Conservation (phyloP, 2,329 filamentous ascomycete species). For the Mariannaea sp. region DNA sequence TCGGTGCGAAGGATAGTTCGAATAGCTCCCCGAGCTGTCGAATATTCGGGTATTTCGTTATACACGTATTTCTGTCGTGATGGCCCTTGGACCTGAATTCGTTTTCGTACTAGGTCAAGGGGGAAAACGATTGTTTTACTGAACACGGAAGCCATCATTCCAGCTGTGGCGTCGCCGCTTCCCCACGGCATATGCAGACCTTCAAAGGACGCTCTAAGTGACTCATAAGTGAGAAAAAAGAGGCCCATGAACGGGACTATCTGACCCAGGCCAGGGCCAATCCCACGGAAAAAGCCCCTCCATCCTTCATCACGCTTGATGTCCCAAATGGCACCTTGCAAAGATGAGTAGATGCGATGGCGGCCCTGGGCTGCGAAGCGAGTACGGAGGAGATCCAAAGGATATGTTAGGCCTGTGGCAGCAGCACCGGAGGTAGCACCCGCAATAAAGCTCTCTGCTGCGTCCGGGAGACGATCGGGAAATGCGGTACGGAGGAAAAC, state of each 20-base stretch:
- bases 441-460: slow-evolving; percentile 79
- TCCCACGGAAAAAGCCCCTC: slow-evolving; percentile 84
- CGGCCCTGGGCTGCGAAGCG: slow-evolving; percentile 94
- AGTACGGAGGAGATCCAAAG: slow-evolving; percentile 88
- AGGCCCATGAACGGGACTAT: slow-evolving; percentile 97
- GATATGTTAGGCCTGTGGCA: slow-evolving; percentile 86
- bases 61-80: slow-evolving; percentile 79
- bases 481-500: slow-evolving; percentile 64
- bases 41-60: slow-evolving; percentile 85
- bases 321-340: slow-evolving; percentile 69
- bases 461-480: slow-evolving; percentile 58
- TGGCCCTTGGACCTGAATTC: slow-evolving; percentile 93
- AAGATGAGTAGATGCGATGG: slow-evolving; percentile 75
- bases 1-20: slow-evolving; percentile 71
- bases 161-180: slow-evolving; percentile 81
- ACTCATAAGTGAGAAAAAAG: slow-evolving; percentile 91
- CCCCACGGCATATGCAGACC: slow-evolving; percentile 67
- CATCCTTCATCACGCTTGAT: slow-evolving; percentile 78
- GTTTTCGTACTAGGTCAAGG: slow-evolving; percentile 88
- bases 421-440: slow-evolving; percentile 82
- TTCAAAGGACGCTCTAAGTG: slow-evolving; percentile 65
- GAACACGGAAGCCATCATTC: slow-evolving; percentile 75
- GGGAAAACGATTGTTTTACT: slow-evolving; percentile 93
- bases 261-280: slow-evolving; percentile 80
- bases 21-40: slow-evolving; percentile 68